Evolutionary conservation across 2,329 filamentous ascomycete genomes (phyloP).

Genomic region (Kalaharituber pfeilii): DNA sequence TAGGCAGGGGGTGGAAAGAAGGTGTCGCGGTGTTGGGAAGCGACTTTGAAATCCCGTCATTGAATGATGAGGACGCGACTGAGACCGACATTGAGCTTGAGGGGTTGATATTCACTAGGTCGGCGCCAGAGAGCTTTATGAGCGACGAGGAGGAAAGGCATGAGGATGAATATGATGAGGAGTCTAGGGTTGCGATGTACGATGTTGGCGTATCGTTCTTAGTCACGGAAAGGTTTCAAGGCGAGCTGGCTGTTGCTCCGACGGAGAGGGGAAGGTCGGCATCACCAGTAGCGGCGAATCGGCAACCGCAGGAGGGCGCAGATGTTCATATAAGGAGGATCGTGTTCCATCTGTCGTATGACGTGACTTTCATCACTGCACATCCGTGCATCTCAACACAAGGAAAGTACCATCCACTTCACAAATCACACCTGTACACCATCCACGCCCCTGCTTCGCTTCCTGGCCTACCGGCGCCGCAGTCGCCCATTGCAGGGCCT

Average conservation of each 20-base stretch:
- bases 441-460: neutral
- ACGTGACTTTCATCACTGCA: constrained; percentile 48
- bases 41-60: constrained; percentile 45
- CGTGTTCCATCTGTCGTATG: constrained; percentile 36
- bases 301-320: neutral
- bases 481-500: constrained; percentile 11
- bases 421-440: neutral
- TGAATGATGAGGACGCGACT: constrained; percentile 33
- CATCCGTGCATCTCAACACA: constrained; percentile 38
- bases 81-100: constrained; percentile 24
- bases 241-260: neutral
- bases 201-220: constrained; percentile 31
- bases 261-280: constrained; percentile 24
- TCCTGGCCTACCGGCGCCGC: neutral
- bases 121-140: constrained; percentile 25
- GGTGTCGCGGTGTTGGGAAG: constrained; percentile 38
- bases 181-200: constrained; percentile 27
- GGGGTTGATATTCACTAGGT: constrained; percentile 9
- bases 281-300: neutral
- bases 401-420: neutral
- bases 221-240: constrained; percentile 21
- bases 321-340: constrained; percentile 23
- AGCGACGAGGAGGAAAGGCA: constrained; percentile 32
- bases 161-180: constrained; percentile 4
- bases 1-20: constrained; percentile 37